These are phyloP conservation scores for Camelina laxa DNA, from an alignment of 345 rosid genomes.

Conservation along the genomic window DNA sequence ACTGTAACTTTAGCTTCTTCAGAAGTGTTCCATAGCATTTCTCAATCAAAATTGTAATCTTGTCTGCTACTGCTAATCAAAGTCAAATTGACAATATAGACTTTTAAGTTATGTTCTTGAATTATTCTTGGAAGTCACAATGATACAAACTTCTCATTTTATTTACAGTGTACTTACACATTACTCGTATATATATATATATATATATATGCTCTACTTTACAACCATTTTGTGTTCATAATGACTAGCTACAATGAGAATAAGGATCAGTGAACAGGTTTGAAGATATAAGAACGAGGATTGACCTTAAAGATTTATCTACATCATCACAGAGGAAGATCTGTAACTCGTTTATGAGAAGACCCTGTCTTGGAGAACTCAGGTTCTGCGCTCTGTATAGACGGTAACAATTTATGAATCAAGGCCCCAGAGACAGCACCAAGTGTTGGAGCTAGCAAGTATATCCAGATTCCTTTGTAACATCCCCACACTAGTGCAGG, in stretches of 20 bases:
- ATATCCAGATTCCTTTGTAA: slow-evolving; percentile 55
- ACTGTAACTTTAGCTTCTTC: slow-evolving; percentile 16
- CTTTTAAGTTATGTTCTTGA: slow-evolving; percentile 2
- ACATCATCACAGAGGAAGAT: slow-evolving; percentile 41
- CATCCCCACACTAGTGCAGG: slow-evolving; percentile 56
- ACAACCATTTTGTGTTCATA: slow-evolving; percentile 17
- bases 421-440: slow-evolving; percentile 60
- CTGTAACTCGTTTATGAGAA: slow-evolving; percentile 44
- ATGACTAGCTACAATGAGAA: slow-evolving; percentile 5
- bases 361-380: slow-evolving; percentile 59
- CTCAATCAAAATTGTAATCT: slow-evolving; percentile 15
- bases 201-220: not conserved
- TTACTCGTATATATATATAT: too few species aligned
- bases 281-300: slow-evolving; percentile 2
- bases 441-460: slow-evolving; percentile 52
- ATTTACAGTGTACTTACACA: not conserved
- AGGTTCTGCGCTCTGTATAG: slow-evolving; percentile 59
- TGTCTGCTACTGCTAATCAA: slow-evolving; percentile 7
- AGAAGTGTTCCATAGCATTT: not conserved
- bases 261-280: not conserved
- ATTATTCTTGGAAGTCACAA: not conserved
- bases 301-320: not conserved
- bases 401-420: slow-evolving; percentile 53
- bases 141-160: not conserved
- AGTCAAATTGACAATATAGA: not conserved